Percentiles rank a stretch among this genome's conserved stretches.
phyloP scores from a whole-genome alignment of 768 basidiomycete genomes.

The Galerina sulciceps region DNA sequence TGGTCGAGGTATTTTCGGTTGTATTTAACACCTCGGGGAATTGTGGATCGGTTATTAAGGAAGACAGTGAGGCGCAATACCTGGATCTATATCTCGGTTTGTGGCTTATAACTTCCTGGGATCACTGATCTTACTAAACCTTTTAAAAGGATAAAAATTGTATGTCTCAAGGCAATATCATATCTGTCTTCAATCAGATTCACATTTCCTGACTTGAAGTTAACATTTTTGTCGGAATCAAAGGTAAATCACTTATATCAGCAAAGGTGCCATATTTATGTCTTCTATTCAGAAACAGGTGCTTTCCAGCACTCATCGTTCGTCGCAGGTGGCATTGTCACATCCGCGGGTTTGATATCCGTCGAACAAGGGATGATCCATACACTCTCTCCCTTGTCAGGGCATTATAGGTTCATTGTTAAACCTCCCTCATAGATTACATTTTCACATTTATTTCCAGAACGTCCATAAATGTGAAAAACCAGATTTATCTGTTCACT shows the following conservation, averaged over 20 bases:
- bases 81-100: constrained; percentile 71
- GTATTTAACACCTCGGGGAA: constrained; percentile 53
- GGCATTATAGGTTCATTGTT: constrained; percentile 57
- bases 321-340: constrained; percentile 59
- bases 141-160: constrained; percentile 53
- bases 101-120: constrained; percentile 11
- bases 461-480: constrained; percentile 53
- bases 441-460: constrained; percentile 27
- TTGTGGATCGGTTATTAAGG: constrained; percentile 55
- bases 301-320: constrained; percentile 72
- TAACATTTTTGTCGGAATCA: constrained; percentile 72
- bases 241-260: constrained; percentile 35
- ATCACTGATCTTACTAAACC: neutral
- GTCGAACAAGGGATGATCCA: constrained; percentile 66
- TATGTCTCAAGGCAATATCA: constrained; percentile 25
- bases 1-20: constrained; percentile 44
- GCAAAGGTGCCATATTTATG: neutral
- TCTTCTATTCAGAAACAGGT: constrained; percentile 44
- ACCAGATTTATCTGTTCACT: neutral
- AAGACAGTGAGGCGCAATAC: constrained; percentile 65
- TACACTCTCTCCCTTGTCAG: constrained; percentile 65
- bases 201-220: constrained; percentile 34
- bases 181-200: neutral
- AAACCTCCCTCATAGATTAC: too few species aligned
- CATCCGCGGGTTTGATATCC: constrained; percentile 67